Conservation (phyloP, 1,284 basidiomycete species). For the Mycena sp. region DNA sequence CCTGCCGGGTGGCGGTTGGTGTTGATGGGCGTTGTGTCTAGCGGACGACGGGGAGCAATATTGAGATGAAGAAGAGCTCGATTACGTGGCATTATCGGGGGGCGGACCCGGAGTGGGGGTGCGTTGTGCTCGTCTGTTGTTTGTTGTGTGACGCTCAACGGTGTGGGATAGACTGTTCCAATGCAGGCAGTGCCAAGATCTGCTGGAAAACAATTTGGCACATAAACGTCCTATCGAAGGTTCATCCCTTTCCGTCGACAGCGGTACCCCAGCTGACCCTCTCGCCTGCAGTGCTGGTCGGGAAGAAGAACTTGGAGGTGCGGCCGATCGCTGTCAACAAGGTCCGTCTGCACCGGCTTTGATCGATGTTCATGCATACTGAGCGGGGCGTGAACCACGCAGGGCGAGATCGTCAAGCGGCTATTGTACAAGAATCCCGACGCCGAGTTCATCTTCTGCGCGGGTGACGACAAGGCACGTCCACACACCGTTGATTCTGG, state of each 20-base stretch:
- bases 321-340: conserved; percentile 96
- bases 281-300: conserved; percentile 76
- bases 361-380: neutral
- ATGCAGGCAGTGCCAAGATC: conserved; percentile 95
- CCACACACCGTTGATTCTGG: conserved; percentile 7
- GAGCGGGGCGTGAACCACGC: conserved; percentile 7
- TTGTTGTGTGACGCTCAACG: neutral
- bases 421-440: conserved; percentile 93
- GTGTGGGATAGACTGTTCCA: conserved; percentile 77
- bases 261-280: conserved; percentile 32
- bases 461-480: conserved; percentile 94
- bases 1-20: conserved; percentile 8
- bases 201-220: conserved; percentile 92
- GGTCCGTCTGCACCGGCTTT: conserved; percentile 43
- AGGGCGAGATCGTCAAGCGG: conserved; percentile 96
- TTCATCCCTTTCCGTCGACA: conserved; percentile 40
- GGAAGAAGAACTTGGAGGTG: conserved; percentile 99
- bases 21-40: conserved; percentile 31
- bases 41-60: conserved; percentile 94
- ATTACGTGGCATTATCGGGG: conserved; percentile 99
- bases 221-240: conserved; percentile 91
- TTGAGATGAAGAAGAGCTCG: conserved; percentile 96
- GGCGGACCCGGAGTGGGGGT: conserved; percentile 96
- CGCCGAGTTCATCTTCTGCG: conserved; percentile 96
- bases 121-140: conserved; percentile 41